Conservation (phyloP, 2,329 filamentous ascomycete species). For the Pleoardoris graminearum region DNA sequence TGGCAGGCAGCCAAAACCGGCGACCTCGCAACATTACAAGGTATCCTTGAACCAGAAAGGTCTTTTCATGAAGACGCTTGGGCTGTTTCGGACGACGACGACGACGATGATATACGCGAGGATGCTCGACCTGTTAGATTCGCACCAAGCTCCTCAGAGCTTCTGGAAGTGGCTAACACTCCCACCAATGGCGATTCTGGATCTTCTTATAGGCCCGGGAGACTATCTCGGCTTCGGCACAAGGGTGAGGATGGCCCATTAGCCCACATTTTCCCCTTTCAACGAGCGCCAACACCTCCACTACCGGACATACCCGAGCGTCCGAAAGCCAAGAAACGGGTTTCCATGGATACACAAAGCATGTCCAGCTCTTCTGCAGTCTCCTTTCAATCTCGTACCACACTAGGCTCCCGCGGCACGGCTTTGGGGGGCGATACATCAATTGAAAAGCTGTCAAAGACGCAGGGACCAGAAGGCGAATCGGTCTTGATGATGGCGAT, state of each 20-base stretch:
- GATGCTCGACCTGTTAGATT: slow-evolving; percentile 37
- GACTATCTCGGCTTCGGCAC: slow-evolving; percentile 23
- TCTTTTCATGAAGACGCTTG: slow-evolving; percentile 42
- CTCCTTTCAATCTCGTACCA: slow-evolving; percentile 81
- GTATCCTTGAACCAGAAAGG: slow-evolving; percentile 74
- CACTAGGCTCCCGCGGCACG: slow-evolving; percentile 65
- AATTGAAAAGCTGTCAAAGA: slow-evolving; percentile 75
- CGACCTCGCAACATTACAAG: slow-evolving; percentile 72
- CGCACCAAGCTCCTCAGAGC: slow-evolving; percentile 35
- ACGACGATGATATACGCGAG: slow-evolving; percentile 25
- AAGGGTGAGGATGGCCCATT: slow-evolving; percentile 52
- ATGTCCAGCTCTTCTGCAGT: slow-evolving; percentile 83
- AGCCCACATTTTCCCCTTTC: slow-evolving; percentile 90
- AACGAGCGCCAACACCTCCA: slow-evolving; percentile 60
- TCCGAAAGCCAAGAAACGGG: slow-evolving; percentile 69
- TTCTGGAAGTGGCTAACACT: slow-evolving; percentile 29
- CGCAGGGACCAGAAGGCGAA: slow-evolving; percentile 71
- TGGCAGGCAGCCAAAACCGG: slow-evolving; percentile 88
- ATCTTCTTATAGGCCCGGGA: slow-evolving; percentile 20
- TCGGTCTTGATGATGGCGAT: slow-evolving; percentile 69
- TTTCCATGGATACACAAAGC: slow-evolving; percentile 88
- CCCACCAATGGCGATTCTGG: slow-evolving; percentile 37
- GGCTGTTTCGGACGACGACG: slow-evolving; percentile 34
- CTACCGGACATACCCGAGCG: slow-evolving; percentile 21
- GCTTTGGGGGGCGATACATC: slow-evolving; percentile 84